These are phyloP conservation scores for Atalantia buxifolia DNA, from an alignment of 345 rosid species.

Conservation along the genomic window DNA sequence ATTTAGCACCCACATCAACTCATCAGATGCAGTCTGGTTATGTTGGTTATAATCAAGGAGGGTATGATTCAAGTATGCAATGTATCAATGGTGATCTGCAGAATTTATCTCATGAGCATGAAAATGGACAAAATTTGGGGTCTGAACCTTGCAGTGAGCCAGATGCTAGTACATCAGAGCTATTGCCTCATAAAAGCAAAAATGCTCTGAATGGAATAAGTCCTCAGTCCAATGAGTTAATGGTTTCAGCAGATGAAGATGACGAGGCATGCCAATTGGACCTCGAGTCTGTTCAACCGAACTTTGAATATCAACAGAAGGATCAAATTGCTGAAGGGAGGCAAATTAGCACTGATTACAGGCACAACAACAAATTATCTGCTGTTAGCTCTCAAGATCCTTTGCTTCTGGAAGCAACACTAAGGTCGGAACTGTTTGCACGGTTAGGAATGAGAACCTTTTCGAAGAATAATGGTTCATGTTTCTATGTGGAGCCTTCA, in stretches of 20 bases:
- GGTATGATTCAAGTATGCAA: constrained; percentile 26
- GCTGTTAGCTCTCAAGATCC: constrained; percentile 40
- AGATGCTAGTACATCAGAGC: constrained; percentile 87
- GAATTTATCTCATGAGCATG: constrained; percentile 26
- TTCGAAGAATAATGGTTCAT: constrained; percentile 39
- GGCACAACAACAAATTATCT: constrained; percentile 20
- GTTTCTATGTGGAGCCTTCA: constrained; percentile 33
- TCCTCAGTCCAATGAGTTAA: constrained; percentile 54
- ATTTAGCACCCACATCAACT: constrained; percentile 39
- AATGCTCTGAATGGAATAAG: constrained; percentile 38
- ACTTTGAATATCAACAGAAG: constrained; percentile 31
- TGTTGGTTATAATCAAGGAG: constrained; percentile 31
- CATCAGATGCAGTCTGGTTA: constrained; percentile 38
- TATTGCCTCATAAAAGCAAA: constrained; percentile 48
- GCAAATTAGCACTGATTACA: constrained; percentile 15
- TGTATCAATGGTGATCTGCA: constrained; percentile 19
- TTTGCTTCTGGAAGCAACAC: constrained; percentile 72
- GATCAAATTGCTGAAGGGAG: constrained; percentile 31
- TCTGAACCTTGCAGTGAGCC: constrained; percentile 82
- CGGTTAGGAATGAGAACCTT: constrained; percentile 50
- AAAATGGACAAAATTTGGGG: constrained; percentile 53
- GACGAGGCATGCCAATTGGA: constrained; percentile 52
- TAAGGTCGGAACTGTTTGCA: constrained; percentile 80
- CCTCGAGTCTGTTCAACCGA: constrained; percentile 37
- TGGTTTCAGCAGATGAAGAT: constrained; percentile 57